Conservation (phyloP, 345 rosid species). For the Brassica juncea region DNA sequence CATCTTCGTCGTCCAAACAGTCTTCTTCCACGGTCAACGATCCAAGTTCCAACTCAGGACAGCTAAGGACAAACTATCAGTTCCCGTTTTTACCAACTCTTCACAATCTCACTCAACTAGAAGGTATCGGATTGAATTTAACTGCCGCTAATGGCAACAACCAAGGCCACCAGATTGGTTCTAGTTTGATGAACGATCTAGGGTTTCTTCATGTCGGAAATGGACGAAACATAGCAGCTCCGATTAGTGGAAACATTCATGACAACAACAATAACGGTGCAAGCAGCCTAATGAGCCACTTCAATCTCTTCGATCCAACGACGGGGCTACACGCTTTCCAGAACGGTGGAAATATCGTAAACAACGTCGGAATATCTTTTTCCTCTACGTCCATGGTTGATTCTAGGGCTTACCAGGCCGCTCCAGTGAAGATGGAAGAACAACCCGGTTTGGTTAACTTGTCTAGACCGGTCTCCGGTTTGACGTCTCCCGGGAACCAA, state of each 20-base stretch:
- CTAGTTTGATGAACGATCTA: conserved; percentile 42
- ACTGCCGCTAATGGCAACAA: conserved; percentile 42
- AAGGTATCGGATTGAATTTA: conserved; percentile 58
- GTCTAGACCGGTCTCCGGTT: conserved; percentile 38
- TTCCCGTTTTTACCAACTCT: conserved; percentile 57
- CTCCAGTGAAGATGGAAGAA: conserved; percentile 63
- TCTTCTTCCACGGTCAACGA: conserved; percentile 35
- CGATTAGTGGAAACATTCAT: not conserved
- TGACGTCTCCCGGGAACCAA: conserved; percentile 38
- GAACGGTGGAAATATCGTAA: conserved; percentile 34
- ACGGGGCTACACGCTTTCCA: conserved; percentile 47
- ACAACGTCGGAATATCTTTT: conserved; percentile 28
- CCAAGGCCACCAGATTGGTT: conserved; percentile 37
- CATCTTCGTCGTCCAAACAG: conserved; percentile 39
- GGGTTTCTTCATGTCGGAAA: conserved; percentile 46
- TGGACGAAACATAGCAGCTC: conserved; percentile 31
- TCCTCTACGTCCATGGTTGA: conserved; percentile 45
- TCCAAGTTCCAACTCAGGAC: conserved; percentile 46
- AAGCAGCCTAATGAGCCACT: conserved; percentile 26
- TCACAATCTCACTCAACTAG: conserved; percentile 49
- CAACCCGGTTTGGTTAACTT: conserved; percentile 42
- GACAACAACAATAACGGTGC: conserved; percentile 18
- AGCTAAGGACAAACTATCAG: conserved; percentile 42
- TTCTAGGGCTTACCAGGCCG: conserved; percentile 58
- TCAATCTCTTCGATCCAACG: conserved; percentile 51